Percentiles rank a stretch among this genome's conserved stretches.
Evolutionary conservation across 192 early-diverging fungal species (phyloP).

Genomic region (Coemansia sp.): DNA sequence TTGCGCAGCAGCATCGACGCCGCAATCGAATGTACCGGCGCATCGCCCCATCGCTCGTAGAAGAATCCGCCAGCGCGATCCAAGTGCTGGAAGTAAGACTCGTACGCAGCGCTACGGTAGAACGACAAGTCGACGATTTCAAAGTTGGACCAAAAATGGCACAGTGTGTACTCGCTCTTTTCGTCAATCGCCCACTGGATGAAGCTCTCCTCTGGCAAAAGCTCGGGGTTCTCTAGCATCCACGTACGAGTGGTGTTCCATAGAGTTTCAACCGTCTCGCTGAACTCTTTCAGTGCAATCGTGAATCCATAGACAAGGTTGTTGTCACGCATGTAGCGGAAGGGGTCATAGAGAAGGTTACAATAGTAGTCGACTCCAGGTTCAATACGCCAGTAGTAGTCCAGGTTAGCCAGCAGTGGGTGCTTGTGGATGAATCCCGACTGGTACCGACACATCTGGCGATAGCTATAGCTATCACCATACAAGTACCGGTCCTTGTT

Average conservation of each 20-base stretch:
- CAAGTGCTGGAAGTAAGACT: conserved; percentile 64
- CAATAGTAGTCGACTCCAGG: conserved; percentile 55
- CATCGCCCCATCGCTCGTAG: conserved; percentile 72
- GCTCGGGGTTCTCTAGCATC: conserved; percentile 56
- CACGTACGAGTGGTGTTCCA: conserved; percentile 52
- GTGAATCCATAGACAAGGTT: conserved; percentile 56
- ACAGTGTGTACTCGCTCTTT: conserved; percentile 54
- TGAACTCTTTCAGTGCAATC: conserved; percentile 47
- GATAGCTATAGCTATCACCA: conserved; percentile 65
- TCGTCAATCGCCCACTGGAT: conserved; percentile 52
- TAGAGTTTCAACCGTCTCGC: conserved; percentile 54
- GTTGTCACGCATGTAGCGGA: conserved; percentile 57
- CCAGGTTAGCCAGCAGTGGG: conserved; percentile 52
- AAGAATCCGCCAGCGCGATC: conserved; percentile 80
- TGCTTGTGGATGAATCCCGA: conserved; percentile 58
- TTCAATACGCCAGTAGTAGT: conserved; percentile 63
- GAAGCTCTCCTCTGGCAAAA: conserved; percentile 54
- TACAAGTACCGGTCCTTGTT: conserved; percentile 55
- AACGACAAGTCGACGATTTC: conserved; percentile 74
- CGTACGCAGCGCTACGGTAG: conserved; percentile 64
- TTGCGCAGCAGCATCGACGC: conserved; percentile 61
- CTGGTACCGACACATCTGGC: conserved; percentile 49
- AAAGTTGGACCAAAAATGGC: conserved; percentile 80
- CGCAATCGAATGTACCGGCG: conserved; percentile 65
- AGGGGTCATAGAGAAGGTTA: conserved; percentile 56